Evolutionary conservation across 2,329 filamentous ascomycete genomes (phyloP), one percentile per base, ranked within the genome.

Genomic region (Lizonia empirigonia): DNA sequence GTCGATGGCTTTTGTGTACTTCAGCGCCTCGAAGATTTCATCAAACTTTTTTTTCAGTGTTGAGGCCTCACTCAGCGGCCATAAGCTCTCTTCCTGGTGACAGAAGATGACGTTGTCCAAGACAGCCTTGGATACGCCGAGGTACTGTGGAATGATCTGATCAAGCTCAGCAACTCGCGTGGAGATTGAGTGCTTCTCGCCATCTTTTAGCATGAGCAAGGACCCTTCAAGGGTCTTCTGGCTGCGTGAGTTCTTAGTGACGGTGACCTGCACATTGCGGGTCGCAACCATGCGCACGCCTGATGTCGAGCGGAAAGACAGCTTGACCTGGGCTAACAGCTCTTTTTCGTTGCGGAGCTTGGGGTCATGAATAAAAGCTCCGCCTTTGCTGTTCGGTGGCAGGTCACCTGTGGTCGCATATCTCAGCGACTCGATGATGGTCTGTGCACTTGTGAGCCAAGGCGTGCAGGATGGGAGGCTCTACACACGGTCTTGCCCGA

Each of bases 371-470:
- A 99, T 91, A 72, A 97, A 99, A 40, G 93, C 92, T 24, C 91
- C 92, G 22, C 89, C 88, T 62, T 82, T 85, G 69, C 87, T 92
- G 78, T 97, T 96, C 24, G 94, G 91, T 1, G 94, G 94, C 38
- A 96, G 83, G 67, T 95, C 89, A 49, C 94, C 95, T 7, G 92
- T 97, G 15, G 95, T 97, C 44, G 90, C 92, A 85, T 97, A 99
- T 71, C 97, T 97, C 68, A 99, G 88, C 72, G 91, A 96, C 75
- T 99, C 94, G 75, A 99, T 99, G 69, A 99, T 96, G 50, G 94
- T 97, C 78, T 83, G 53, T 20, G 34, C 19, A 29, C 3, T 20
- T n/a, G 40, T 55, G 20, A 54, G 15, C 40, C 15, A 29, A 29
- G 26, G n/a, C n/a, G 22, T 4, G 34, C 10, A 7, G 19, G 7